A percentile compares a stretch with the other conserved stretches of the same genome.
Conservation (phyloP, 1,284 basidiomycete species). For the Cryptococcus sp. region DNA sequence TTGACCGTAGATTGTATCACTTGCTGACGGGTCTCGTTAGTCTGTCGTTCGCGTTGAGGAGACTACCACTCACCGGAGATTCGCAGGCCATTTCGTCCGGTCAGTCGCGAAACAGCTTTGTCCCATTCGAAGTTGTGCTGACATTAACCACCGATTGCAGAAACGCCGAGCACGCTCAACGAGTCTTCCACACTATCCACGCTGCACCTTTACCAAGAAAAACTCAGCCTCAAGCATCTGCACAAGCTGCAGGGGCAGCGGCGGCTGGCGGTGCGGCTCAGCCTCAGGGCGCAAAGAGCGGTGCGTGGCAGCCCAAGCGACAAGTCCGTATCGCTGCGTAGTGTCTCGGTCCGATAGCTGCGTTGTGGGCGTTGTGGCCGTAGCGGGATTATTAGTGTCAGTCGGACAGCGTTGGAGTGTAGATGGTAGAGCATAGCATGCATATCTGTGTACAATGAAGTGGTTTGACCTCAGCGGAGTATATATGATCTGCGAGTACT, state of each 20-base stretch:
- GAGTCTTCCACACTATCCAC: constrained; percentile 76
- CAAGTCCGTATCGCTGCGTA: constrained; percentile 32
- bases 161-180: constrained; percentile 84
- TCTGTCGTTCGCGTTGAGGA: constrained; percentile 96
- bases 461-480: too few relatives aligned
- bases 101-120: constrained; percentile 4
- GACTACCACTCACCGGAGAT: constrained; percentile 85
- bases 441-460: not conserved
- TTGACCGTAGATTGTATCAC: not conserved
- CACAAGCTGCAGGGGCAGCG: constrained; percentile 13
- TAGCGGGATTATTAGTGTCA: not conserved
- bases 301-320: constrained; percentile 33
- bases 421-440: not conserved
- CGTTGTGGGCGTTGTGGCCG: too few relatives aligned
- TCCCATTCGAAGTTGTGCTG: not conserved
- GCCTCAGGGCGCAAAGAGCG: constrained; percentile 15
- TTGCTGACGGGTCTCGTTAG: constrained; percentile 51
- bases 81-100: constrained; percentile 95
- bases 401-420: too few relatives aligned
- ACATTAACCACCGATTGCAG: constrained; percentile 3
- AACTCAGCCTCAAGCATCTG: constrained; percentile 6
- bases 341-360: not conserved
- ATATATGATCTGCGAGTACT: too few relatives aligned
- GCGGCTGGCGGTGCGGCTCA: constrained; percentile 4
- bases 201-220: constrained; percentile 64